These are phyloP conservation scores for Gnomoniopsis sp. DNA, from an alignment of 2,329 filamentous ascomycete species.

Conservation along the genomic window DNA sequence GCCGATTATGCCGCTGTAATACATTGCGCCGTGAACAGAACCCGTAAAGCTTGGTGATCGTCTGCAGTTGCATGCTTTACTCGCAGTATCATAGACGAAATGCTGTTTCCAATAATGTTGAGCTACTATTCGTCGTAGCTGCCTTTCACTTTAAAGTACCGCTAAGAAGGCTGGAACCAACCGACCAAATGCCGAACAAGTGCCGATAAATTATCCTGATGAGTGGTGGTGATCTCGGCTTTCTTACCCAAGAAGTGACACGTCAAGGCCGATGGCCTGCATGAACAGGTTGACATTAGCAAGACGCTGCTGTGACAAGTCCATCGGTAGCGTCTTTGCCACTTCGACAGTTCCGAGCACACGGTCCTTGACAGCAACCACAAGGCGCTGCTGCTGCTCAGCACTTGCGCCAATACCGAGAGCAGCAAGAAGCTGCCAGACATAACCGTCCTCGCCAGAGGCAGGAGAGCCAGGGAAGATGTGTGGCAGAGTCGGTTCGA, in stretches of 20 bases:
- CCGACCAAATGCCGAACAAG: too few relatives aligned
- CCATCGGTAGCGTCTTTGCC: slow-evolving; percentile 82
- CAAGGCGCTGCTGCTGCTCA: slow-evolving; percentile 91
- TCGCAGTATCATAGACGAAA: neutral
- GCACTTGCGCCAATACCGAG: slow-evolving; percentile 91
- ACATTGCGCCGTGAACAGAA: neutral
- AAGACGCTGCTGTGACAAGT: slow-evolving; percentile 79
- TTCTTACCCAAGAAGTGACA: slow-evolving; percentile 61
- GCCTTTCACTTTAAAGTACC: neutral
- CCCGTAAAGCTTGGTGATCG: neutral
- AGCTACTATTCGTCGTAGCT: neutral
- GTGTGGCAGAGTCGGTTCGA: slow-evolving; percentile 78
- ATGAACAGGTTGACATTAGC: slow-evolving; percentile 97
- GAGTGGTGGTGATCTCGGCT: neutral
- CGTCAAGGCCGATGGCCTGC: slow-evolving; percentile 97
- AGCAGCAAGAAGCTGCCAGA: slow-evolving; percentile 96
- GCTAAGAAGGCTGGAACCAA: neutral
- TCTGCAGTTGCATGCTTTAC: neutral
- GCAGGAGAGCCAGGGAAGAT: slow-evolving; percentile 93
- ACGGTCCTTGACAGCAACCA: slow-evolving; percentile 94
- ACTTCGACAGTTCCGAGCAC: slow-evolving; percentile 93
- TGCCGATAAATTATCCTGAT: neutral
- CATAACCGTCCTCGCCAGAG: slow-evolving; percentile 87
- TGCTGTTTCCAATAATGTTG: neutral
- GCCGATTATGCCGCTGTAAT: neutral